Base-by-base conservation (phyloP, 768 basidiomycete genomes). In the Xanthoconium stramineum region DNA sequence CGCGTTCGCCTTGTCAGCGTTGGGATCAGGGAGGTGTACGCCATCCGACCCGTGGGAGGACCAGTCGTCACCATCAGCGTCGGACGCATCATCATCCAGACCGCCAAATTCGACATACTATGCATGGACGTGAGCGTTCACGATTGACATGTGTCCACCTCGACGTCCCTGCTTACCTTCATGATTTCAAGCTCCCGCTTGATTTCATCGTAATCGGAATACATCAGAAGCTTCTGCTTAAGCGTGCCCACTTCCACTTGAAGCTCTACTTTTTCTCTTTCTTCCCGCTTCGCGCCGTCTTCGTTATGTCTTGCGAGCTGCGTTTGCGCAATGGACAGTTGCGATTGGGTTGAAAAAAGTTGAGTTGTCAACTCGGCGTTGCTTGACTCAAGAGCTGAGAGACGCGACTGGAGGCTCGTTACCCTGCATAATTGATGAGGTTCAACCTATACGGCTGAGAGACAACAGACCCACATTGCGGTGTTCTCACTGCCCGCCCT, bases 171-270 rank as follows among this genome's bases (percentile, higher is more conserved):
- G 66, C 74, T 45, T 47, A 91, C 97, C 84, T 99, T 98, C 92
- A 98, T 91, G 61, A 99, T 98, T 67, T 94, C 94, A 30, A 99
- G 80, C 70, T 99, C 97, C 29, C 97, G 87, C 76, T 98, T 98
- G 67, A 98, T 85, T 74, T 98, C 95, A 65, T 98, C 96, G 65
- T 99, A 98, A 71, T 99, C 94, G 15, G 71, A 71, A 58, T 88
- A 91, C 60, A 83, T 83, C 64, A 83, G 84, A 37, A 98, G 74
- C 61, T 85, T 85, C 35, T 75, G 72, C 67, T 81, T 85, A 3
- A 95, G 76, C 47, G 79, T 79, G 15, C 88, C 87, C 6, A 88
- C 75, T 72, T 97, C 94, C 3, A 69, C 69, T 5, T 69, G 73
- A 84, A 91, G 53, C 32, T 69, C 58, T 14, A 40, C 35, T 14